Percentiles rank a stretch among this genome's conserved stretches.
These are phyloP conservation scores for Hawksworthiomyces lignivorus DNA, from an alignment of 2,329 filamentous ascomycete genomes.

Conservation along the genomic window DNA sequence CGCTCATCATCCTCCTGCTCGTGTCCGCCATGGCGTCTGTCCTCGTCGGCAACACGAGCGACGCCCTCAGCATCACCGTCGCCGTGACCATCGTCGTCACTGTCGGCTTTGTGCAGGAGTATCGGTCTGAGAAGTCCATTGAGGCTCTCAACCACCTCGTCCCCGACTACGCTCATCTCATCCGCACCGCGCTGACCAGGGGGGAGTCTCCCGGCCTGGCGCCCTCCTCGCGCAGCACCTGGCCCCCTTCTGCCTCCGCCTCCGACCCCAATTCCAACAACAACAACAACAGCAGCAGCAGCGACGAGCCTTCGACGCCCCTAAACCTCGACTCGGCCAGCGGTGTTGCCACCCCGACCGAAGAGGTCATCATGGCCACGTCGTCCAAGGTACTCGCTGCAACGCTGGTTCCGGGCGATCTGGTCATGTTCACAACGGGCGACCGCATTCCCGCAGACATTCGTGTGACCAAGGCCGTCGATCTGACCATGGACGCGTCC, in stretches of 20 bases:
- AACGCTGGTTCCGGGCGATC: constrained; percentile 82
- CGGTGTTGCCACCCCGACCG: constrained; percentile 48
- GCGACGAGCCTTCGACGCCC: constrained; percentile 10
- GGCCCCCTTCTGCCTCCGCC: constrained; percentile 31
- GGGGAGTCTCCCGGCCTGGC: constrained; percentile 18
- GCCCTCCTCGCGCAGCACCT: constrained; percentile 30
- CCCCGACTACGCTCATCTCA: constrained; percentile 91
- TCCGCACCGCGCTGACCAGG: constrained; percentile 49
- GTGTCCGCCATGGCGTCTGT: constrained; percentile 83
- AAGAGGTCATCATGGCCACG: constrained; percentile 58
- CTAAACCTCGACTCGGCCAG: constrained; percentile 21
- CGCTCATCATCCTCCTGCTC: constrained; percentile 84
- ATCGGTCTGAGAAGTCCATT: constrained; percentile 92
- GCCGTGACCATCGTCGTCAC: constrained; percentile 95
- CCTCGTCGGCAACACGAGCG: constrained; percentile 86
- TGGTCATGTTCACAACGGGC: constrained; percentile 90
- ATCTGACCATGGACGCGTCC: constrained; percentile 91
- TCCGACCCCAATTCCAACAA: no score
- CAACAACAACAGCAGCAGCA: constrained; percentile 20
- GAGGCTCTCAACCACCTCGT: constrained; percentile 91
- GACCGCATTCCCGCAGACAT: constrained; percentile 96
- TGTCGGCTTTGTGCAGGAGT: constrained; percentile 95
- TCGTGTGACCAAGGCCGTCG: constrained; percentile 80
- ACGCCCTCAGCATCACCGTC: constrained; percentile 90
- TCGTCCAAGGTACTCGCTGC: constrained; percentile 81